Evolutionary conservation across 257 asterid genomes (phyloP).

Genomic region (Rubia yunnanensis): DNA sequence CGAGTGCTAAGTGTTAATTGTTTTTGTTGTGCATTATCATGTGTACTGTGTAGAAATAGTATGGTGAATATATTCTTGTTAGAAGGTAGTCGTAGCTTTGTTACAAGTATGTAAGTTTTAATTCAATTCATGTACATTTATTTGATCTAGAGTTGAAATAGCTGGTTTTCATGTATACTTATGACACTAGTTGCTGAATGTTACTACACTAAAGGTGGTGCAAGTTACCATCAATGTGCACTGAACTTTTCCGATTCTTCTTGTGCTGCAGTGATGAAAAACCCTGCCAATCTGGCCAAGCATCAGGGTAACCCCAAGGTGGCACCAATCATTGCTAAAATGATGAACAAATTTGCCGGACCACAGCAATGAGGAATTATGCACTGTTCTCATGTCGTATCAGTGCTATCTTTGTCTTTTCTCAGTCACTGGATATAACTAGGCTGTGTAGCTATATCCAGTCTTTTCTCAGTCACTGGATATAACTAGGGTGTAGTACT

Average conservation of each 20-base stretch:
- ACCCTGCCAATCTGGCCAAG: constrained; percentile 85
- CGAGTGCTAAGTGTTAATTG: background rate
- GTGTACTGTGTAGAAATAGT: background rate
- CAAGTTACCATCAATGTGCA: background rate
- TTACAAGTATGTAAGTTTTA: background rate
- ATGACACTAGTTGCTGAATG: background rate
- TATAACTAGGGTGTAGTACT: background rate
- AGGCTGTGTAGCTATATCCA: no score
- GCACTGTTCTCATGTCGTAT: background rate
- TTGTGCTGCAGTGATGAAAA: constrained; percentile 75
- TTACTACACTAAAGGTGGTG: no score
- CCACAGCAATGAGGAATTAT: constrained; percentile 21
- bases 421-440: background rate
- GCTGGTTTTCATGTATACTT: background rate
- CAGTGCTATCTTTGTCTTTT: background rate
- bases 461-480: background rate
- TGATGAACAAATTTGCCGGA: constrained; percentile 80
- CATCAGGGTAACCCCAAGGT: constrained; percentile 90
- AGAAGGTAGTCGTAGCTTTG: background rate
- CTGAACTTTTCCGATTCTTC: background rate
- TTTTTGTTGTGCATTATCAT: background rate
- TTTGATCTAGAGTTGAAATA: background rate
- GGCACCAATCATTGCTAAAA: constrained; percentile 73
- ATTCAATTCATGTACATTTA: background rate
- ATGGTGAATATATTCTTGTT: background rate